phyloP scores from a whole-genome alignment of 495 filamentous ascomycete genomes.

The Xylaria telfairii region DNA sequence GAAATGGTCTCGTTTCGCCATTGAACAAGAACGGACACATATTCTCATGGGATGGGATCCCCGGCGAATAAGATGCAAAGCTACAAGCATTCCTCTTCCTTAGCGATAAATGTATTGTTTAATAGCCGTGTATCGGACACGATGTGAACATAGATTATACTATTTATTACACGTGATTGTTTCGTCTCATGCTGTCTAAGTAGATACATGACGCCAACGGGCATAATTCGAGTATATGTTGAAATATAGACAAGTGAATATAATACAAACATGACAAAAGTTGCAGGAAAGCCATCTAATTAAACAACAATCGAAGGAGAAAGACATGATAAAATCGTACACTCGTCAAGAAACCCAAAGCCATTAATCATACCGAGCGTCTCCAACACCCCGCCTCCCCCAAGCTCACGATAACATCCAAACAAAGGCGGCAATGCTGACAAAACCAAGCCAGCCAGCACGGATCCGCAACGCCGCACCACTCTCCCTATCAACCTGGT shows the following conservation, averaged over 20 bases:
- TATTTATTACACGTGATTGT: background rate
- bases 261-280: background rate
- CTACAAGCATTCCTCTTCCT: background rate
- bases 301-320: too few relatives aligned
- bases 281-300: too few relatives aligned
- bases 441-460: conserved; percentile 11
- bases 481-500: conserved; percentile 51
- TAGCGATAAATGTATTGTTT: background rate
- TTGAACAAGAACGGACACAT: too few relatives aligned
- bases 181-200: background rate
- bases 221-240: background rate
- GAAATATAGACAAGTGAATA: background rate
- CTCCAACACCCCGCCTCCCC: background rate
- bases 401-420: background rate
- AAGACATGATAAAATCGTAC: background rate
- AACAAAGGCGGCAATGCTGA: background rate
- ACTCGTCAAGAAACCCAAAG: background rate
- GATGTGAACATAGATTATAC: background rate
- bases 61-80: too few relatives aligned
- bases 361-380: background rate
- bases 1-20: background rate
- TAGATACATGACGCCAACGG: background rate
- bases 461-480: conserved; percentile 19
- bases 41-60: background rate
- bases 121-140: background rate